Evolutionary conservation across 495 filamentous ascomycete genomes (phyloP), one percentile per base, ranked within the genome.

Genomic region (Delitschia confertaspora): DNA sequence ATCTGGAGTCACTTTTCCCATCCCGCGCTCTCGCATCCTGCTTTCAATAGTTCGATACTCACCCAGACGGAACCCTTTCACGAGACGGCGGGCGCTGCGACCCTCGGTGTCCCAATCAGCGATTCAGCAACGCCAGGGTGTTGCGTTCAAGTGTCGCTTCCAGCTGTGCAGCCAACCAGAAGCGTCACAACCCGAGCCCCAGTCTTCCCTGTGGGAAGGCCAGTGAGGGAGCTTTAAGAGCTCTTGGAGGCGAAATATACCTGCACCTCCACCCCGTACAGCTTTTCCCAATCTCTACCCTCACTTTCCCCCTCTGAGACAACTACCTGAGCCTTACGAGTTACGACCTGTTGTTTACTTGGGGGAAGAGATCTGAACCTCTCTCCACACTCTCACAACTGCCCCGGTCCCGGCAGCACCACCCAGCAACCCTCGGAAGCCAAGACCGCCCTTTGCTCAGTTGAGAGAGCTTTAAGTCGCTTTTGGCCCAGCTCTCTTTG

Each of bases 231-330:
- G 25, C 33, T 10, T 25, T 26, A 23, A 31, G 24, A 21, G 33
- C 36, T 17, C 20, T 14, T n/a, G 22, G 16, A 23, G 20, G 44
- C 50, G 38, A 54, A 49, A 48, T 54, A 54, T 50, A 50, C 47
- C 37, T 49, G 44, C 45, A 21, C 36, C 39, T 34, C 35, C 51
- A 36, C 45, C 46, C 51, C 45, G 49, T 55, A 49, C 51, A 49
- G n/a, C 51, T 49, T 49, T 49, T 37, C 51, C 41, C 24, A 45
- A 54, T 41, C 40, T 26, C 45, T 50, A n/a, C 51, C 38, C n/a
- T 55, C 51, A 35, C 51, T 55, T 55, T 55, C 42, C 52, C 47
- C 48, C 52, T 51, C 47, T 56, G 45, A 50, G 51, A 46, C 51
- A 45, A 46, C 49, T 35, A 39, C 36, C 36, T 39, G n/a, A n/a